Evolutionary conservation across 208 protist genomes (phyloP), one percentile per base, ranked within the genome.

Genomic region (Naegleria lovaniensis): DNA sequence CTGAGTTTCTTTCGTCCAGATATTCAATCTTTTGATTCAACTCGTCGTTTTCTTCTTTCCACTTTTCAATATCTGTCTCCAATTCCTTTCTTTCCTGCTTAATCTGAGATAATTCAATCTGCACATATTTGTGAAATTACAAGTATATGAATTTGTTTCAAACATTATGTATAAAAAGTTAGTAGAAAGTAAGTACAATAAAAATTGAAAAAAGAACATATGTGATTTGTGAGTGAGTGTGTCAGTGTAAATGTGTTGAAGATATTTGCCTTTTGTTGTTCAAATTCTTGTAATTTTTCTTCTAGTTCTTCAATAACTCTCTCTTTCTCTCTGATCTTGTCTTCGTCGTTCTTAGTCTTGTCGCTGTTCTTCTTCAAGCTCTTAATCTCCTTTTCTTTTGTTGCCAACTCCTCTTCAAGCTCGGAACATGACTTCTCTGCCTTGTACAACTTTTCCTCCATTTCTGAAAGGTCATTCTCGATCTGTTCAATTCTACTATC

Each of bases 241-340:
- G 22, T 29, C 11, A 67, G 55, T 67, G 55, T 67, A 29, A 29
- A 29, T 48, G 43, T 48, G 43, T 48, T 48, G 43, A n/a, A n/a
- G 51, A 67, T 67, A 67, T 67, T 67, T 67, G 55, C 55, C 55
- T 67, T 67, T 67, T 67, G 55, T 67, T 67, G 55, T 67, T 67
- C 55, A 67, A 67, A 3, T 67, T 67, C 55, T 67, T 67, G 19
- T 3, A 67, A 29, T 67, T 29, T 67, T 67, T 67, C 55, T 29
- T 67, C 55, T 3, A 67, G 13, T 67, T 67, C 55, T 67, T 29
- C 22, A 29, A 67, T 67, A 15, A 67, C 3, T 29, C 19, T 67
- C 4, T 67, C 55, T 29, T 67, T 67, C 55, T 67, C 55, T 29
- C 22, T 67, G 55, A 67, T 15, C 55, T 67, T 29, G 19, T 67